Percentiles rank a stretch among this genome's conserved stretches.
These are phyloP conservation scores for Theobroma cacao DNA, from an alignment of 345 rosid species.

Conservation along the genomic window DNA sequence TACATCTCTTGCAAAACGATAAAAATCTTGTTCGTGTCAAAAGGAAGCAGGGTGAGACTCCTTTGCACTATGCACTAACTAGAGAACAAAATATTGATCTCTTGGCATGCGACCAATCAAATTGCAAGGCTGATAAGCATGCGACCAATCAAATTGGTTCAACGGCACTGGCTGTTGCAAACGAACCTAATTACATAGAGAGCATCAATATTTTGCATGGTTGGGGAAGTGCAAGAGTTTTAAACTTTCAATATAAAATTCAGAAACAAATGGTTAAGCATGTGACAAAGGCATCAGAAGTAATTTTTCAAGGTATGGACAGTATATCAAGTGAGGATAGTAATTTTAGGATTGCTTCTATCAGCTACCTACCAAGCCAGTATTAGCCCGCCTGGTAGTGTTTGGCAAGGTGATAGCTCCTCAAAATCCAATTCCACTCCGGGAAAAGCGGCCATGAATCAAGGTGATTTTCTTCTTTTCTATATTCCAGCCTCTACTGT, in stretches of 20 bases:
- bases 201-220: neutral
- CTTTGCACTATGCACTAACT: neutral
- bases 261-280: neutral
- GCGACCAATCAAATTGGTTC: neutral
- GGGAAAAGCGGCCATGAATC: neutral
- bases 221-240: neutral
- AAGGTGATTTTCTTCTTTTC: neutral
- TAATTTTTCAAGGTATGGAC: neutral
- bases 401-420: neutral
- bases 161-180: neutral
- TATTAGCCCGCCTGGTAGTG: neutral
- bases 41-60: neutral
- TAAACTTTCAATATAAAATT: neutral
- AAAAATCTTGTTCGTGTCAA: neutral
- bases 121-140: neutral
- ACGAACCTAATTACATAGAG: neutral
- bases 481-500: neutral
- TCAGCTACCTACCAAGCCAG: neutral
- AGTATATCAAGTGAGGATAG: neutral
- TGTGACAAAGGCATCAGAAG: neutral
- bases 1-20: neutral
- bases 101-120: neutral
- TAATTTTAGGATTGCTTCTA: neutral
- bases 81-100: neutral
- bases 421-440: neutral